phyloP scores from a whole-genome alignment of 106 monocot species.

The Iris macrosiphon region DNA sequence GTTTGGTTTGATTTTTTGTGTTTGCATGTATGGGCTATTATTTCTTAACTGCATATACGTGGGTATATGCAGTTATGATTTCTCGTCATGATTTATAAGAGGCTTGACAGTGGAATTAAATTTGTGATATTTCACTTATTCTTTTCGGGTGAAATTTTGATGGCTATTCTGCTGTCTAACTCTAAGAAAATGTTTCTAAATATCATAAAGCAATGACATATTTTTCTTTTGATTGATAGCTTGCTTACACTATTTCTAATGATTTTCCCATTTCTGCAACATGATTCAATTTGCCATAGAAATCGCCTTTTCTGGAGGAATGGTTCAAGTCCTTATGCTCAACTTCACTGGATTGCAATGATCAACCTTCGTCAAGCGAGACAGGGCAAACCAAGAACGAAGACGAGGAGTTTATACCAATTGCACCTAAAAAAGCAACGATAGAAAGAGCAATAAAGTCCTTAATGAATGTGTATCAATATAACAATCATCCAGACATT shows the following conservation, averaged over 20 bases:
- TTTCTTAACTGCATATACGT: too few relatives aligned
- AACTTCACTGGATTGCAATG: slow-evolving; percentile 12
- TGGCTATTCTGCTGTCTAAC: too few relatives aligned
- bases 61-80: too few relatives aligned
- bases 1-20: too few relatives aligned
- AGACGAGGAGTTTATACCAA: slow-evolving; percentile 12
- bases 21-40: too few relatives aligned
- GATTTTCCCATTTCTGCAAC: background rate
- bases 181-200: background rate
- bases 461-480: slow-evolving; percentile 35
- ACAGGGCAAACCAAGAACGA: slow-evolving; percentile 2
- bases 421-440: slow-evolving; percentile 31
- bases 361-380: slow-evolving; percentile 20
- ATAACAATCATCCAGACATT: slow-evolving; percentile 23
- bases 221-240: too few relatives aligned
- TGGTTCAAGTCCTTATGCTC: slow-evolving; percentile 50
- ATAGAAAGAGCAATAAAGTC: slow-evolving; percentile 38
- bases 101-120: background rate
- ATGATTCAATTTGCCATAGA: slow-evolving; percentile 34
- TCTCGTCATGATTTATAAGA: too few relatives aligned
- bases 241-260: background rate
- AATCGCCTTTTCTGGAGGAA: slow-evolving; percentile 72
- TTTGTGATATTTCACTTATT: background rate
- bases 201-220: too few relatives aligned
- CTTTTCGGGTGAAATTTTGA: background rate